Base-by-base conservation (phyloP, 805 yeast species). In the Ascoidea rubescens region DNA sequence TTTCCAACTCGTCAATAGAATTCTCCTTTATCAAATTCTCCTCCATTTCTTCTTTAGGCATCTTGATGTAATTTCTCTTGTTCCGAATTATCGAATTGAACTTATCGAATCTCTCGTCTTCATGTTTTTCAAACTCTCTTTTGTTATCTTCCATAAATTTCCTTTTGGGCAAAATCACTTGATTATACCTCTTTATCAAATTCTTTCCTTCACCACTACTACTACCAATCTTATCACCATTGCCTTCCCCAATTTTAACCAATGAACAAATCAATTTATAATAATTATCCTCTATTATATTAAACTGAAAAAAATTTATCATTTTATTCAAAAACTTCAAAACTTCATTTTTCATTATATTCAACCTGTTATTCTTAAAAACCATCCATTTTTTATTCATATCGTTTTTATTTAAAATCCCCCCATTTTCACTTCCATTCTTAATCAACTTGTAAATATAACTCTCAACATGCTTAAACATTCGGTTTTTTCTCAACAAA, bases 261-360 rank as follows among this genome's bases (percentile, higher is more conserved):
- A 37, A 10, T 10, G 43, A 37, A 10, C 14, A 2, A n/a, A 68
- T 60, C 44, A 70, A 59, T 31, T 52, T 53, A 5, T 52, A 37
- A 50, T 58, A 68, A 52, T 65, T 71, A 30, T 62, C 60, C 44
- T 77, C 79, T 43, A 78, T 73, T 16, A 78, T 62, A 52, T 75
- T 79, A 55, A 62, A 68, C 17, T 73, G 68, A 17, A 78, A 65
- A 55, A 70, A 75, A 42, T 65, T 65, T 31, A 69, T 59, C 5
- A 78, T 55, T 1, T 64, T 63, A 49, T 68, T 68, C 32, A 78
- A 60, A 53, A 78, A 74, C 49, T 70, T 69, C 28, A 67, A 62
- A 54, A 69, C 67, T 57, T 65, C 69, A 58, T 60, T 68, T 50
- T 76, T 65, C 0, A 71, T 63, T 47, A 71, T 58, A 56, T 67